phyloP scores from a whole-genome alignment of 2,329 filamentous ascomycete genomes.

The Penicillium paneum region DNA sequence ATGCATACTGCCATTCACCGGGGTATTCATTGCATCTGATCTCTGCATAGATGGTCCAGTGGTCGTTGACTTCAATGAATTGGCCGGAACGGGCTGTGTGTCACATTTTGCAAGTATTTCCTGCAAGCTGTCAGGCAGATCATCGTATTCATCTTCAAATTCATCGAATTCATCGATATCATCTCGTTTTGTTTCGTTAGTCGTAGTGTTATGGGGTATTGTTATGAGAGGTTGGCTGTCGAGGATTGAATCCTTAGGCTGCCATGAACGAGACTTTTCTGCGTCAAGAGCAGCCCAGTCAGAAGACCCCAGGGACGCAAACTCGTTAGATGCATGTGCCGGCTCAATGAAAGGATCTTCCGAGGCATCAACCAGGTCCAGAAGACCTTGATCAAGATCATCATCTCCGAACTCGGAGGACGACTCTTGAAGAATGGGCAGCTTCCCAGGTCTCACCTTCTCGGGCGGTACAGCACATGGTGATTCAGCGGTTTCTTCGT shows the following conservation, averaged over 20 bases:
- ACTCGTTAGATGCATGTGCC: constrained; percentile 9
- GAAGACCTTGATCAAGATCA: constrained; percentile 46
- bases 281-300: constrained; percentile 14
- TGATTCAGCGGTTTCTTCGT: not conserved
- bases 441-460: not conserved
- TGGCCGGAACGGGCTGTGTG: constrained; percentile 28
- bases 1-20: not conserved
- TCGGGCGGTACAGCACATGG: not conserved
- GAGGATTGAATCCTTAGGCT: not conserved
- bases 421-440: constrained; percentile 20
- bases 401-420: constrained; percentile 50
- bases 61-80: constrained; percentile 10
- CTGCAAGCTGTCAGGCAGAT: constrained; percentile 58
- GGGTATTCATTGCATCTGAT: constrained; percentile 1
- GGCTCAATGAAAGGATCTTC: constrained; percentile 30
- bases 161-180: constrained; percentile 56
- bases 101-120: constrained; percentile 57
- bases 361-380: constrained; percentile 39
- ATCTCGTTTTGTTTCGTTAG: constrained; percentile 19
- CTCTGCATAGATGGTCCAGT: constrained; percentile 16
- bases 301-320: constrained; percentile 17
- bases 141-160: constrained; percentile 66
- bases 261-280: constrained; percentile 10
- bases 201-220: constrained; percentile 8
- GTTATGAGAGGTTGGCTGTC: constrained; percentile 6